phyloP scores from a whole-genome alignment of 2,329 filamentous ascomycete genomes.

The Diplodia seriata region DNA sequence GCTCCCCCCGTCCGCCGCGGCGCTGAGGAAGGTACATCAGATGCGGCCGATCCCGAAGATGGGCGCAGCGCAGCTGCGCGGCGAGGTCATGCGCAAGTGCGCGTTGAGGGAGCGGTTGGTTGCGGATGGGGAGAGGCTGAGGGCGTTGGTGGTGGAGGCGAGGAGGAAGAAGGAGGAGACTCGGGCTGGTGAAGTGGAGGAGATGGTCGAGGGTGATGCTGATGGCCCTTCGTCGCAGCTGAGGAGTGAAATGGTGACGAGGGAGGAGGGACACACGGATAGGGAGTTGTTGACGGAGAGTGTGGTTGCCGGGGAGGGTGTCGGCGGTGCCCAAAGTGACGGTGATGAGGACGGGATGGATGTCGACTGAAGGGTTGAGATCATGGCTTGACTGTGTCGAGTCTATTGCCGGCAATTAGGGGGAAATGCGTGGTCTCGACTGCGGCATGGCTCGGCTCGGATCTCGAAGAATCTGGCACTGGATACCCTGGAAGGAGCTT shows the following conservation, averaged over 20 bases:
- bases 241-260: slow-evolving; percentile 6
- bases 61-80: neutral
- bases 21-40: neutral
- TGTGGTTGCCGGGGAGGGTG: slow-evolving; percentile 2
- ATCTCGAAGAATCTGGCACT: neutral
- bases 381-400: neutral
- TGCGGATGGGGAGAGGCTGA: slow-evolving; percentile 2
- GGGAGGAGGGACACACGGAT: slow-evolving; percentile 10
- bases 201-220: neutral
- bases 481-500: neutral
- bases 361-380: neutral
- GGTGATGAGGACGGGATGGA: neutral
- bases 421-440: neutral
- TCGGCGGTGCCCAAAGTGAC: neutral
- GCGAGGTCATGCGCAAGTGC: slow-evolving; percentile 20
- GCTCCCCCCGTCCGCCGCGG: neutral
- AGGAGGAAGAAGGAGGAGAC: neutral
- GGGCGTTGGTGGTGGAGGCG: neutral
- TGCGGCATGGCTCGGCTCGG: neutral
- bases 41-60: neutral
- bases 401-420: neutral
- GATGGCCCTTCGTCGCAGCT: neutral
- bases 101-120: slow-evolving; percentile 12
- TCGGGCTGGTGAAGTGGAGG: neutral
- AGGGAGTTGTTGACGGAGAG: slow-evolving; percentile 22